Evolutionary conservation across 208 protist genomes (phyloP), one percentile per base, ranked within the genome.

Genomic region (Trypanosoma platydactyli): DNA sequence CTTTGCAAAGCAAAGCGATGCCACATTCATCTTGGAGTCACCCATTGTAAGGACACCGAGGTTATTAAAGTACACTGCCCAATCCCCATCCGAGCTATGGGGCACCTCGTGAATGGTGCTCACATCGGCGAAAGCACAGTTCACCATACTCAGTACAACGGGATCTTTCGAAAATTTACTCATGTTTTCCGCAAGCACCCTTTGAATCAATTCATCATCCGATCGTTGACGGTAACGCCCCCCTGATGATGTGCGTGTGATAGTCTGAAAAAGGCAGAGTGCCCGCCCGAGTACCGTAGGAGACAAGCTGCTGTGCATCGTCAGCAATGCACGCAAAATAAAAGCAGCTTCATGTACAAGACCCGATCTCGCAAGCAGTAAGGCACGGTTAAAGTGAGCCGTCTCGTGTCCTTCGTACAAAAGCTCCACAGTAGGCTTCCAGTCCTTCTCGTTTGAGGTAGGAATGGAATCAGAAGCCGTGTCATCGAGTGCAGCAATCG

Each of bases 61-160:
- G 77, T 96, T 92, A 62, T 96, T 96, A 53, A 94, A 81, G 74
- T 92, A 88, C 20, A 89, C 73, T 16, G 81, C 78, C 73, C 83
- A 71, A 59, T 93, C 84, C 30, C 46, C 59, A 49, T 81, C 79
- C 13, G 70, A 50, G 42, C 57, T 64, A 52, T 83, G 80, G 40
- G 91, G 86, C 40, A 77, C 61, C 61, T 92, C 87, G 29, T 91
- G 87, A 57, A 94, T 80, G 11, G 58, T 80, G 71, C 83, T 88
- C 29, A 82, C 82, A 59, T 94, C 84, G 15, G 84, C 83, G 51
- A 94, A 94, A 18, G 87, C 80, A 27, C 74, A 64, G 18, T 73
- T 75, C 18, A 91, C 70, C 66, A 92, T 71, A 16, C 46, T 55
- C 35, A 84, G 67, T 60, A 91, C 63, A 58, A 76, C 82, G 38